These are phyloP conservation scores for Conticribra guillardii DNA, from an alignment of 108 stramenopile genomes.

Conservation along the genomic window DNA sequence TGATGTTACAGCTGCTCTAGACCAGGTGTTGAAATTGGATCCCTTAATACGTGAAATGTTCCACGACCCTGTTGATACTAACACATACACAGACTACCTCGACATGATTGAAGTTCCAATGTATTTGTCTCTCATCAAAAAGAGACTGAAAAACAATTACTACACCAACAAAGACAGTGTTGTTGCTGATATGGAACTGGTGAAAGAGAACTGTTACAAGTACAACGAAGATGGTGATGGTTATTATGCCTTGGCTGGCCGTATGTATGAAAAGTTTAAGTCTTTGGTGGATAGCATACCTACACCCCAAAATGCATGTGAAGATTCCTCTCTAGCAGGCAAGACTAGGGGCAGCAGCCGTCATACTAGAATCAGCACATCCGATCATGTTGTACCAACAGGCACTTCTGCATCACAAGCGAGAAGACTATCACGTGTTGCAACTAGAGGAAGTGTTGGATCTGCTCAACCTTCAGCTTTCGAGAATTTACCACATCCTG, in stretches of 20 bases:
- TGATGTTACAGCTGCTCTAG: conserved; percentile 44
- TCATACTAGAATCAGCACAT: no score
- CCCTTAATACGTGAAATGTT: conserved; percentile 53
- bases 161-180: conserved; percentile 74
- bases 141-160: conserved; percentile 62
- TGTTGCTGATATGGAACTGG: conserved; percentile 68
- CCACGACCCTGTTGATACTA: conserved; percentile 57
- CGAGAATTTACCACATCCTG: conserved; percentile 1
- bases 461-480: not conserved
- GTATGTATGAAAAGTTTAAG: conserved; percentile 69
- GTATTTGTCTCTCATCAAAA: conserved; percentile 57
- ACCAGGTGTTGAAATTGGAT: conserved; percentile 41
- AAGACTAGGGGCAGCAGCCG: no score
- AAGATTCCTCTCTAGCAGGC: no score
- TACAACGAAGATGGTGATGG: conserved; percentile 74
- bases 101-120: conserved; percentile 81
- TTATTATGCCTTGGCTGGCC: conserved; percentile 48
- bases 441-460: not conserved
- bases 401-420: not conserved
- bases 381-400: no score
- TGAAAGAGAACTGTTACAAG: conserved; percentile 86
- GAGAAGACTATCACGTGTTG: not conserved
- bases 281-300: conserved; percentile 39
- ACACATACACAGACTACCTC: conserved; percentile 69
- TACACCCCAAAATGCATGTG: not conserved